Percentiles rank a stretch among this genome's conserved stretches.
Conservation (phyloP, 2,329 filamentous ascomycete species). For the Fusarium graminum region DNA sequence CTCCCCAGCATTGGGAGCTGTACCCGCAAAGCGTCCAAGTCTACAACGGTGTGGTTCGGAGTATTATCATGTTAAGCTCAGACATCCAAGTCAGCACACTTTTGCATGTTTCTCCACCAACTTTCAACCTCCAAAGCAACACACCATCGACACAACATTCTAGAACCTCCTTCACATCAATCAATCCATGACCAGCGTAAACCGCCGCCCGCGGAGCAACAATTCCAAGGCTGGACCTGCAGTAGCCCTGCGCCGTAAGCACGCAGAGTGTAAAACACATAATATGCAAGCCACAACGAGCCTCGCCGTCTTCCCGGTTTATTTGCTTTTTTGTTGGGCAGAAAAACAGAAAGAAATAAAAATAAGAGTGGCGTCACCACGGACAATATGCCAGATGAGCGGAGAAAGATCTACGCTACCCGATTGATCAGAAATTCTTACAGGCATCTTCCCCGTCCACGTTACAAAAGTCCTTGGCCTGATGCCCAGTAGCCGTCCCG, state of each 20-base stretch:
- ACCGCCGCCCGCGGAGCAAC: slow-evolving; percentile 3
- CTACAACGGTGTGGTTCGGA: neutral
- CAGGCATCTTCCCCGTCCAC: neutral
- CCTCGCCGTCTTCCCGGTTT: neutral
- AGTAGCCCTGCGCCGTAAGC: slow-evolving; percentile 27
- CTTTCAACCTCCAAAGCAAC: neutral
- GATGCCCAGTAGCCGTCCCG: slow-evolving; percentile 6
- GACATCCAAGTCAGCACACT: neutral
- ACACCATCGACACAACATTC: neutral
- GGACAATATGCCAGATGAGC: slow-evolving; percentile 2
- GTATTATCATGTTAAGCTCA: neutral
- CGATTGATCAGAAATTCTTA: slow-evolving; percentile 2
- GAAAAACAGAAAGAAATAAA: neutral
- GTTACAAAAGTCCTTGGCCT: neutral
- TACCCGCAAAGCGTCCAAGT: neutral
- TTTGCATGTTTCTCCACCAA: neutral
- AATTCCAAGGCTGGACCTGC: slow-evolving; percentile 38
- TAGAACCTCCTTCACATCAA: neutral
- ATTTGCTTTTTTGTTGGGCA: neutral
- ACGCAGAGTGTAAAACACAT: slow-evolving; percentile 6
- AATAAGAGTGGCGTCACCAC: neutral
- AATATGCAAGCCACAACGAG: slow-evolving; percentile 23
- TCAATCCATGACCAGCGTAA: neutral
- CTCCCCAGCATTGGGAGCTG: neutral
- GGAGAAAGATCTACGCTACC: slow-evolving; percentile 15